Percentiles rank a stretch among this genome's conserved stretches.
Conservation (phyloP, 2,329 filamentous ascomycete species). For the Chrysoporthe puriensis region DNA sequence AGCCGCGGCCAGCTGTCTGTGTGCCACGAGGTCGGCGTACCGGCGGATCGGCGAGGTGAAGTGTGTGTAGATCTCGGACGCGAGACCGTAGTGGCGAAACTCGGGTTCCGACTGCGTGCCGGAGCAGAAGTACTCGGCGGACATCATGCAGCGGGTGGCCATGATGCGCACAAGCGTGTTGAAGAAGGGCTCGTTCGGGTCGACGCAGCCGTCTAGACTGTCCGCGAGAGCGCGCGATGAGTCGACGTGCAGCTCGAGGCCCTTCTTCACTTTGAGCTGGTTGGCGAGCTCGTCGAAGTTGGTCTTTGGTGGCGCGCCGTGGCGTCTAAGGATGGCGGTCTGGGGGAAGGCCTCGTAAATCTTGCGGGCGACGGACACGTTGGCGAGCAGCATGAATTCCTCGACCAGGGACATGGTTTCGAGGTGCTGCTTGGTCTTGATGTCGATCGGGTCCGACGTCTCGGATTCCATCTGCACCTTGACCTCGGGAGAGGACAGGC, state of each 20-base stretch:
- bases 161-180: constrained; percentile 98
- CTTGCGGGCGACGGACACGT: constrained; percentile 88
- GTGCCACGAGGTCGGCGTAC: constrained; percentile 94
- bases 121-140: constrained; percentile 96
- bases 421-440: constrained; percentile 91
- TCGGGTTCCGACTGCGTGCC: constrained; percentile 92
- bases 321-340: constrained; percentile 89
- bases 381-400: constrained; percentile 99
- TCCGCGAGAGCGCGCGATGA: constrained; percentile 93
- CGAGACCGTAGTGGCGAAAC: constrained; percentile 95
- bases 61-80: constrained; percentile 96
- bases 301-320: constrained; percentile 88
- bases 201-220: constrained; percentile 83
- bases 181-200: constrained; percentile 87
- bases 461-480: constrained; percentile 94
- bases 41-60: constrained; percentile 97
- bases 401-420: constrained; percentile 98
- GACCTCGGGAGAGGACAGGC: constrained; percentile 96
- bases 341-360: constrained; percentile 93
- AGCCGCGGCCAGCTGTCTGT: constrained; percentile 91
- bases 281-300: constrained; percentile 95
- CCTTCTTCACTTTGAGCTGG: constrained; percentile 86
- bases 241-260: constrained; percentile 78
- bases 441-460: constrained; percentile 92
- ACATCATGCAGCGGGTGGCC: constrained; percentile 98